A percentile compares a stretch with the other conserved stretches of the same genome.
These are phyloP conservation scores for Phytophthora pistaciae DNA, from an alignment of 352 stramenopile genomes.

Conservation along the genomic window DNA sequence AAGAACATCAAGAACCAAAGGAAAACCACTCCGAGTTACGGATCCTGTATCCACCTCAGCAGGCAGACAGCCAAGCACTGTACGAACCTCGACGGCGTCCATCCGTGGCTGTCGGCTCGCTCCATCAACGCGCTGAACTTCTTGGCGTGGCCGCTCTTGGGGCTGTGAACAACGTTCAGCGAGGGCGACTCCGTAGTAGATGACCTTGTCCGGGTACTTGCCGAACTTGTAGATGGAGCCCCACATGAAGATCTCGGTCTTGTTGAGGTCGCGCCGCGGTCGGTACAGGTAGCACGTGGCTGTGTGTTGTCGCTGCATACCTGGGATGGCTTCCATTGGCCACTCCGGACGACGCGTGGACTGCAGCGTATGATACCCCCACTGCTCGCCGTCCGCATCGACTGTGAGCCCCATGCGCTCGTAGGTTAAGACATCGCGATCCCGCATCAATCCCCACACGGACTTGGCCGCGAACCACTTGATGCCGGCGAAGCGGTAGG, in stretches of 20 bases:
- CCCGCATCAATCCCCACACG: slow-evolving; percentile 22
- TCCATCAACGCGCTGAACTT: slow-evolving; percentile 41
- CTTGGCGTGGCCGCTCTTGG: slow-evolving; percentile 41
- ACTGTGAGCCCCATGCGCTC: slow-evolving; percentile 42
- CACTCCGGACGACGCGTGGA: slow-evolving; percentile 43
- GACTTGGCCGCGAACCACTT: slow-evolving; percentile 42
- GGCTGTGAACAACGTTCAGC: slow-evolving; percentile 44
- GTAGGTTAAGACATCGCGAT: slow-evolving; percentile 44
- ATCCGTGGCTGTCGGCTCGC: slow-evolving; percentile 24
- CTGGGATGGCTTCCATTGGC: slow-evolving; percentile 32
- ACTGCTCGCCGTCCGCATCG: slow-evolving; percentile 32
- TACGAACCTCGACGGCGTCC: slow-evolving; percentile 31
- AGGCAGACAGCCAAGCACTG: neutral
- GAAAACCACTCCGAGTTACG: neutral
- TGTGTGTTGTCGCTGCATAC: slow-evolving; percentile 34
- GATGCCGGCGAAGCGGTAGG: slow-evolving; percentile 43
- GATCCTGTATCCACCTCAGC: slow-evolving; percentile 6
- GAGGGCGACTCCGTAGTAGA: slow-evolving; percentile 44
- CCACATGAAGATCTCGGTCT: slow-evolving; percentile 46
- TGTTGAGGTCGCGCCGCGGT: slow-evolving; percentile 33
- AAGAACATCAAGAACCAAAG: neutral
- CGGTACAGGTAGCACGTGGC: slow-evolving; percentile 43
- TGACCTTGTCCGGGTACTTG: slow-evolving; percentile 37
- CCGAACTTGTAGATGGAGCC: slow-evolving; percentile 43
- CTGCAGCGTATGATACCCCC: slow-evolving; percentile 43